phyloP scores from a whole-genome alignment of 2,329 filamentous ascomycete species.

The Akanthomyces lecanii region DNA sequence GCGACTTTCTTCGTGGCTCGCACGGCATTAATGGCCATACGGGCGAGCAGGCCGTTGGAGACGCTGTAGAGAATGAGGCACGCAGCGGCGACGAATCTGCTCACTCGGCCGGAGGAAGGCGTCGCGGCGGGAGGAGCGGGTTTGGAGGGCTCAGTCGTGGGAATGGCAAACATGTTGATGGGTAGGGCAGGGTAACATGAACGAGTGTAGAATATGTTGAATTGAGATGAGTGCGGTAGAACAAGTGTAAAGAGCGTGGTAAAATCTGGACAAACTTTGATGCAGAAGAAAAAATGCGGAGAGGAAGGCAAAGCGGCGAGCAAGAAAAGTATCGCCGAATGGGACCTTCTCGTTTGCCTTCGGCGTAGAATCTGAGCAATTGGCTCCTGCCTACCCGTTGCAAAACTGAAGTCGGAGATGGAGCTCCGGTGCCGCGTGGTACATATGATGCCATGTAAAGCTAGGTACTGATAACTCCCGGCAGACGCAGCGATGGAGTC shows the following conservation, averaged over 20 bases:
- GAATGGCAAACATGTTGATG: not conserved
- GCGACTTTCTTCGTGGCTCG: not conserved
- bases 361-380: not conserved
- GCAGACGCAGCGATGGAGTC: too few species aligned
- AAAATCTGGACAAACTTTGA: conserved; percentile 2
- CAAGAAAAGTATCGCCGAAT: not conserved
- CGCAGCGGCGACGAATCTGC: conserved; percentile 17
- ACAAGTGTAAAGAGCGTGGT: not conserved
- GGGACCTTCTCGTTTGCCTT: not conserved
- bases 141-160: not conserved
- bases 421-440: too few species aligned
- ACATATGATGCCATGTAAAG: too few species aligned
- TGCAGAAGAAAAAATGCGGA: not conserved
- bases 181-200: not conserved
- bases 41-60: conserved; percentile 23
- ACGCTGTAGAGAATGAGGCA: conserved; percentile 23
- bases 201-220: not conserved
- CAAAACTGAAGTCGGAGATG: too few species aligned
- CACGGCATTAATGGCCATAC: conserved; percentile 13
- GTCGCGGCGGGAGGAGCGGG: too few species aligned
- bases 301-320: not conserved
- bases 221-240: not conserved
- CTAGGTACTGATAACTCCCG: too few species aligned
- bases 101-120: conserved; percentile 12
- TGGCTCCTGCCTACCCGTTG: not conserved